Conservation (phyloP, 768 basidiomycete species). For the Flagelloscypha sp. region DNA sequence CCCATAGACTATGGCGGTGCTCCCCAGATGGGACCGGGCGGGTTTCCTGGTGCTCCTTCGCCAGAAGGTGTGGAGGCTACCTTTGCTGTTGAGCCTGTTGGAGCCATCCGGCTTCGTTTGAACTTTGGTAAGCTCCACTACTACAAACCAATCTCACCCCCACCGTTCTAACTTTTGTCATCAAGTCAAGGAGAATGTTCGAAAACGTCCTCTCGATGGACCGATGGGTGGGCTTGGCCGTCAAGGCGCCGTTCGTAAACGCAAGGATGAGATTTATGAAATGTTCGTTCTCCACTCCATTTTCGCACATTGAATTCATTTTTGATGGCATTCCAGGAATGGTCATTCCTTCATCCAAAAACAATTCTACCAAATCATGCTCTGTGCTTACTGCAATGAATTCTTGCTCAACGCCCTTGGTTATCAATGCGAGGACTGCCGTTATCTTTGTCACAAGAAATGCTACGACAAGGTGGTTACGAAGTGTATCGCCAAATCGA, state of each 20-base stretch:
- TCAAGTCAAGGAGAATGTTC: constrained; percentile 94
- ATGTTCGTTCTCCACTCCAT: too few species aligned
- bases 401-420: constrained; percentile 95
- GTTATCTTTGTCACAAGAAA: constrained; percentile 98
- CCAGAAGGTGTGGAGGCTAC: constrained; percentile 89
- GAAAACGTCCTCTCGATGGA: constrained; percentile 90
- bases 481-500: constrained; percentile 97
- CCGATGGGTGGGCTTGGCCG: constrained; percentile 84
- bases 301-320: too few species aligned
- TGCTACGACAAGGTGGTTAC: constrained; percentile 99
- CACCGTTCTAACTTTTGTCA: too few species aligned
- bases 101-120: constrained; percentile 76
- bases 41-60: constrained; percentile 24
- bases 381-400: constrained; percentile 96
- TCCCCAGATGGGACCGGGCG: constrained; percentile 19
- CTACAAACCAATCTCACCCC: too few species aligned
- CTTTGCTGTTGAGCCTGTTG: constrained; percentile 98
- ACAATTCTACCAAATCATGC: constrained; percentile 98
- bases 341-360: constrained; percentile 96
- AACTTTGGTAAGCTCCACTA: constrained; percentile 78
- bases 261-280: constrained; percentile 96
- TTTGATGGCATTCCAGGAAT: too few species aligned
- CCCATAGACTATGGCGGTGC: constrained; percentile 29
- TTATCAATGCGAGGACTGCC: constrained; percentile 99
- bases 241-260: constrained; percentile 95